A percentile compares a stretch with the other conserved stretches of the same genome.
Conservation (phyloP, 352 stramenopile genomes). For the Pilasporangium apinafurcum region DNA sequence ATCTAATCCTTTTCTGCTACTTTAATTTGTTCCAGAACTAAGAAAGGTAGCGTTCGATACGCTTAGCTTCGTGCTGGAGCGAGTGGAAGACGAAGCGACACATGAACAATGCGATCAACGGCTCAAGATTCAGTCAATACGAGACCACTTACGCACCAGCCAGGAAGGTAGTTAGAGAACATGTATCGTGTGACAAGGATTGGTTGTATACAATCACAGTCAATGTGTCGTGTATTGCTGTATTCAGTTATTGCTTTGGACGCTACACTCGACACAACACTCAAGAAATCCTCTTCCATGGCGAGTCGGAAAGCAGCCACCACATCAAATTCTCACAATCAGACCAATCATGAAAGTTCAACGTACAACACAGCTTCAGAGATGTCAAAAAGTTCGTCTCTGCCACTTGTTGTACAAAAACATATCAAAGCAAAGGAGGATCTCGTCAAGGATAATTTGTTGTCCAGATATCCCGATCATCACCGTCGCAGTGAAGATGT, state of each 20-base stretch:
- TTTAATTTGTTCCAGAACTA: conserved; percentile 14
- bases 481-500: too few species aligned
- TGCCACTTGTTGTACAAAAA: not conserved
- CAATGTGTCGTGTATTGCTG: not conserved
- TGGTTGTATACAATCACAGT: too few species aligned
- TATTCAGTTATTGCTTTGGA: too few species aligned
- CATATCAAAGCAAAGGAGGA: not conserved
- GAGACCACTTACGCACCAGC: conserved; percentile 15
- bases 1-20: not conserved
- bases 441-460: too few species aligned
- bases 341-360: not conserved
- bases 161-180: conserved; percentile 9
- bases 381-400: not conserved
- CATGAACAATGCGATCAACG: conserved; percentile 33
- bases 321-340: too few species aligned
- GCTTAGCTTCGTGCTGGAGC: conserved; percentile 38
- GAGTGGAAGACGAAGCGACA: conserved; percentile 36
- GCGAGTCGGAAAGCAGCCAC: too few species aligned
- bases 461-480: too few species aligned
- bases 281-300: too few species aligned
- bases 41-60: conserved; percentile 45
- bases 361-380: conserved; percentile 1
- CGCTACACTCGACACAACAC: too few species aligned
- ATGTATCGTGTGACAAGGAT: too few species aligned
- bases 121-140: conserved; percentile 22